Evolutionary conservation across 2,329 filamentous ascomycete species (phyloP), one percentile per base, ranked within the genome.

Genomic region (Nemania sp.): DNA sequence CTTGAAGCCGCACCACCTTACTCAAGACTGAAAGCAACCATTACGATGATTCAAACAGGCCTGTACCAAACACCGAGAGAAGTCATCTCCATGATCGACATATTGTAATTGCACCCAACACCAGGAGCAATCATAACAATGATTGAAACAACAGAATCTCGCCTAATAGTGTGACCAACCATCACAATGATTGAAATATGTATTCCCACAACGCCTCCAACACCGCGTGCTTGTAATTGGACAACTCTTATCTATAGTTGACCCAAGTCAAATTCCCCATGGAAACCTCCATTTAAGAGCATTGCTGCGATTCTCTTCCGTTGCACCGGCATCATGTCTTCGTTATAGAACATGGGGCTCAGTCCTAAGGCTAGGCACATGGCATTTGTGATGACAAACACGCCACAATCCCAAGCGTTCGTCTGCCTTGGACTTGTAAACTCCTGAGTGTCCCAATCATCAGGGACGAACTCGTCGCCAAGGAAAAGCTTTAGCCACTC

Each of bases 351-450:
- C 51, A 74, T 70, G 2, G 81, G 80, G 54, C 77, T 77, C 15
- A 84, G 61, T 1, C 81, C 81, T 26, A 84, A 65, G 0, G 79
- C 75, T 30, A 84, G 64, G 50, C 84, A 88, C 42, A 90, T 79
- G 14, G 82, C 85, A 64, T 92, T 93, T 15, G 88, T 82, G 60
- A 90, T 83, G 12, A 86, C 82, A 67, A 90, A 90, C 3, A 91
- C 82, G n/a, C 89, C 89, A 61, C 89, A 92, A 67, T 92, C 89
- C 65, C 80, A 83, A 1, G 80, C 79, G 64, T 92, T 92, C 22
- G 72, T 76, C 68, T 92, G 89, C 2, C 59, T 63, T 0, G 82
- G 78, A 30, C 80, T 81, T 14, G 71, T 68, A 39, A 79, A 75
- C n/a, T 71, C 67, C 6, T 80, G 72, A 1, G 76, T 72, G 20